Conservation (phyloP, 257 asterid genomes). For the Scutellaria barbata region DNA sequence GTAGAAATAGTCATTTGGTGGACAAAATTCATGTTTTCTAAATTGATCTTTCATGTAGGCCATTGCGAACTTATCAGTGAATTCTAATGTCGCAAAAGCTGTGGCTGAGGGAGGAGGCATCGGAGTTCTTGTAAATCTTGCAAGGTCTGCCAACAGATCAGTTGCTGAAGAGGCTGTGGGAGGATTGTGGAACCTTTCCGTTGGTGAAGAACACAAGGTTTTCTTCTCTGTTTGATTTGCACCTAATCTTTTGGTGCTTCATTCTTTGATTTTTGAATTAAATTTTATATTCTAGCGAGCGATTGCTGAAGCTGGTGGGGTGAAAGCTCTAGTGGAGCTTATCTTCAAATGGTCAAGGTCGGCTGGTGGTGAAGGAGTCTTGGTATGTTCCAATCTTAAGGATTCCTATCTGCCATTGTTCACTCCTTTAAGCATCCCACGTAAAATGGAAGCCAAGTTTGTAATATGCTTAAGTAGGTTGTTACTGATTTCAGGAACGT, state of each 20-base stretch:
- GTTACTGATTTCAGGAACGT: slow-evolving; percentile 65
- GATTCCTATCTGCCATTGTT: slow-evolving; percentile 8
- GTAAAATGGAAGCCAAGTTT: slow-evolving; percentile 8
- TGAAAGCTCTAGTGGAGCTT: slow-evolving; percentile 81
- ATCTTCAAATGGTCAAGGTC: slow-evolving; percentile 82
- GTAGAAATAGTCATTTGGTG: slow-evolving; percentile 1
- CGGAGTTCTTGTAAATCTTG: slow-evolving; percentile 59
- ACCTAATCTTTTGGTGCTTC: slow-evolving; percentile 14
- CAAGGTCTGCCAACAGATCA: slow-evolving; percentile 73
- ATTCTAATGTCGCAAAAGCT: slow-evolving; percentile 83
- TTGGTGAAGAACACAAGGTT: slow-evolving; percentile 91
- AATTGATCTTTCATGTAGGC: slow-evolving; percentile 57
- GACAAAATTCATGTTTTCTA: slow-evolving; percentile 9
- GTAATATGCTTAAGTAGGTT: slow-evolving; percentile 23
- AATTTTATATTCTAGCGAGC: slow-evolving; percentile 56
- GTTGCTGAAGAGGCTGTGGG: slow-evolving; percentile 94
- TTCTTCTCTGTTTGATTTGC: slow-evolving; percentile 24
- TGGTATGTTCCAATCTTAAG: slow-evolving; percentile 53
- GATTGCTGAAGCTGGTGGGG: slow-evolving; percentile 86
- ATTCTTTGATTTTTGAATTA: slow-evolving; percentile 2
- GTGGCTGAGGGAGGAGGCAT: slow-evolving; percentile 96
- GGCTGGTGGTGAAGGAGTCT: slow-evolving; percentile 71
- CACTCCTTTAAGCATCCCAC: neutral
- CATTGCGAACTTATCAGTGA: slow-evolving; percentile 75
- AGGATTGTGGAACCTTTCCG: slow-evolving; percentile 91